Evolutionary conservation across 2,329 filamentous ascomycete species (phyloP), one percentile per base, ranked within the genome.

Genomic region (Ophiostoma populinum): DNA sequence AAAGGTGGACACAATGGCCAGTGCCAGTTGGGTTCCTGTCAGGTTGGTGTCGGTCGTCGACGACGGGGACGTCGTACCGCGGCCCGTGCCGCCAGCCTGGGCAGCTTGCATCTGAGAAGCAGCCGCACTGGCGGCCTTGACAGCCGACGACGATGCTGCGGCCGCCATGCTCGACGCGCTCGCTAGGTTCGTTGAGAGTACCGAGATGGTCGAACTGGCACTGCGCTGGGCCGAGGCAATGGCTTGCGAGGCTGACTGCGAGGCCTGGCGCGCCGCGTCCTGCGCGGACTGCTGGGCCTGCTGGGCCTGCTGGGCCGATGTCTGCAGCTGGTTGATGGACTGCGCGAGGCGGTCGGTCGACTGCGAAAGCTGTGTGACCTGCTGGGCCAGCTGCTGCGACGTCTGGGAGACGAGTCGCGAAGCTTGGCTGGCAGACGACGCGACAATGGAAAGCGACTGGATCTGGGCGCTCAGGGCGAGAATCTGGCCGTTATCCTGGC

Each of bases 1-100:
- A 22, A 61, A 55, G 32, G 54, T 55, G 11, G 53, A 57, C 4
- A 60, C 54, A 13, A 62, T 53, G 8, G 56, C 57, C 5, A 61
- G 40, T 1, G 58, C 56, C 0, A 51, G 52, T 46, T 61, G 56
- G 1, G 57, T 59, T 12, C 54, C 54, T n/a, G n/a, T n/a, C n/a
- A n/a, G n/a, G n/a, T n/a, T n/a, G n/a, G n/a, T n/a, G n/a, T n/a
- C n/a, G n/a, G n/a, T n/a, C n/a, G n/a, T n/a, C n/a, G n/a, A n/a
- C n/a, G n/a, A n/a, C n/a, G n/a, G n/a, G n/a, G n/a, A n/a, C n/a
- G n/a, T n/a, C n/a, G n/a, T n/a, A n/a, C n/a, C n/a, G n/a, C n/a
- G n/a, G 6, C 45, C 34, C 2, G 50, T 53, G 13, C 47, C 51
- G 13, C 53, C 50, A 1, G 49, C 51, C 44, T 52, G 46, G 4